These are phyloP conservation scores for Dipteronia sinensis DNA, from an alignment of 345 rosid genomes.

Conservation along the genomic window DNA sequence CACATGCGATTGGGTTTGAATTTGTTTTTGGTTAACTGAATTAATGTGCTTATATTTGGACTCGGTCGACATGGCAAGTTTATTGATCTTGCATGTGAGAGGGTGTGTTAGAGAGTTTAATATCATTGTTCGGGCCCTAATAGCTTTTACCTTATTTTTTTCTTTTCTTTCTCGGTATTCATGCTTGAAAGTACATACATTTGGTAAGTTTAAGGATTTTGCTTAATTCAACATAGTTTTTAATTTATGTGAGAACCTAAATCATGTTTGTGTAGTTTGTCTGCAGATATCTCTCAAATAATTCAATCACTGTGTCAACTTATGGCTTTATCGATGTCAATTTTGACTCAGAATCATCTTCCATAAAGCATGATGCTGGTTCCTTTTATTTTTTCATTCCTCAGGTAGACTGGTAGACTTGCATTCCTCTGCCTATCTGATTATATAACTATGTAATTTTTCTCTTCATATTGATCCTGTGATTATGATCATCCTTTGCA, in stretches of 20 bases:
- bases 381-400: conserved; percentile 77
- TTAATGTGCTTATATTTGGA: neutral
- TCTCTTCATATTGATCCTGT: neutral
- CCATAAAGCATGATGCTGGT: conserved; percentile 60
- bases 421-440: conserved; percentile 14
- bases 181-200: neutral
- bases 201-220: neutral
- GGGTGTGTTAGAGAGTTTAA: neutral
- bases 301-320: conserved; percentile 50
- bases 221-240: conserved; percentile 14
- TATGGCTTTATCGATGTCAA: conserved; percentile 78
- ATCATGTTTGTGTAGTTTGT: conserved; percentile 29
- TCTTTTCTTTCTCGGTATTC: neutral
- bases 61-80: neutral
- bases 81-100: neutral
- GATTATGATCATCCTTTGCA: conserved; percentile 6
- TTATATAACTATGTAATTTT: neutral
- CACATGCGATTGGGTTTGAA: neutral
- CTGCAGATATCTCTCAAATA: conserved; percentile 82
- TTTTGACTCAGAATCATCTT: conserved; percentile 41
- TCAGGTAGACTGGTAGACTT: conserved; percentile 72
- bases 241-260: conserved; percentile 31
- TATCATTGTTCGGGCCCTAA: neutral
- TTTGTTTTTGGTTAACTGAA: neutral
- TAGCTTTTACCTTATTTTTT: neutral